Conservation (phyloP, 805 yeast species). For the Isabelozyma rhagii region DNA sequence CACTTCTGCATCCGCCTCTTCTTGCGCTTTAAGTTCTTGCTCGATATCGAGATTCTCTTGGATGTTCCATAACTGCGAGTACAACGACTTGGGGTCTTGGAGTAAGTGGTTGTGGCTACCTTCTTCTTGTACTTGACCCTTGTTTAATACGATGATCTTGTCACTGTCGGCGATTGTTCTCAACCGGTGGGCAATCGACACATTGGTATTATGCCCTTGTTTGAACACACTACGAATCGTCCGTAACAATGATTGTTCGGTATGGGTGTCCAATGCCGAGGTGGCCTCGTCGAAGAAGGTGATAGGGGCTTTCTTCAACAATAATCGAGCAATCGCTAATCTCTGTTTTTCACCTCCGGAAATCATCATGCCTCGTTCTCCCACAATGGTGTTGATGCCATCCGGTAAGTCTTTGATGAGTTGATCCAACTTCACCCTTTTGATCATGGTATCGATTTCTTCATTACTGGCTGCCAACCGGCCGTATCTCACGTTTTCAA, state of each 20-base stretch:
- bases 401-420: constrained; percentile 74
- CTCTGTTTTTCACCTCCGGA: constrained; percentile 99
- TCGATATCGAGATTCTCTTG: constrained; percentile 74
- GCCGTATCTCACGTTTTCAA: constrained; percentile 88
- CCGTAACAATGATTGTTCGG: constrained; percentile 78
- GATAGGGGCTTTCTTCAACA: constrained; percentile 81
- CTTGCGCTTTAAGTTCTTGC: constrained; percentile 15
- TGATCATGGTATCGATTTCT: constrained; percentile 63
- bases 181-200: constrained; percentile 90
- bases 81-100: constrained; percentile 54
- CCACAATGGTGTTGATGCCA: constrained; percentile 83
- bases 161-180: constrained; percentile 94
- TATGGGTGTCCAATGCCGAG: constrained; percentile 92
- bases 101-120: constrained; percentile 76
- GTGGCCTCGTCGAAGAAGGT: constrained; percentile 97
- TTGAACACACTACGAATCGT: constrained; percentile 70
- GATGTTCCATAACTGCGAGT: constrained; percentile 83
- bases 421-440: constrained; percentile 64
- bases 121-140: constrained; percentile 81
- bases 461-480: constrained; percentile 67
- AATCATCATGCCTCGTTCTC: constrained; percentile 98
- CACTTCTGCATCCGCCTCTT: constrained; percentile 1
- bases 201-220: constrained; percentile 62
- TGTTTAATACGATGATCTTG: constrained; percentile 80
- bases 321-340: constrained; percentile 87